Conservation (phyloP, 2,329 filamentous ascomycete genomes). For the Diplocarpon mali region DNA sequence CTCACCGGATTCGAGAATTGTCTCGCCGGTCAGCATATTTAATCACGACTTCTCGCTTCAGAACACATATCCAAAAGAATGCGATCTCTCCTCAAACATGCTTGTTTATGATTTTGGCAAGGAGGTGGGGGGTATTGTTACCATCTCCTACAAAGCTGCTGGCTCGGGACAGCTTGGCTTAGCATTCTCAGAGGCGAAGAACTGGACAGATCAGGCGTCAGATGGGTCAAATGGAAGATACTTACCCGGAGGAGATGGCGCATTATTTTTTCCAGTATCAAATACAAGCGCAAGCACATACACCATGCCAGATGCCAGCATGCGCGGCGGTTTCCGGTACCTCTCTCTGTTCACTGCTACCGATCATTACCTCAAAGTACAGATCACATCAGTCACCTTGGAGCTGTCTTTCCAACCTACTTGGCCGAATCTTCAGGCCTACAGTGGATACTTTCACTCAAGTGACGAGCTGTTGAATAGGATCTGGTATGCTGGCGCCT, state of each 20-base stretch:
- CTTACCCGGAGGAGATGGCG: constrained; percentile 33
- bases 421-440: constrained; percentile 34
- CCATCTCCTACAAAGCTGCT: constrained; percentile 36
- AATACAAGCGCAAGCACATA: constrained; percentile 28
- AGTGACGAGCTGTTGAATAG: constrained; percentile 39
- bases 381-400: constrained; percentile 26
- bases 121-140: constrained; percentile 45
- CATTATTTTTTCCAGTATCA: constrained; percentile 34
- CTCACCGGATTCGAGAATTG: constrained; percentile 39
- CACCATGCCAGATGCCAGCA: constrained; percentile 32
- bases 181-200: constrained; percentile 36
- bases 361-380: constrained; percentile 16
- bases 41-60: constrained; percentile 25
- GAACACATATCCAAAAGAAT: constrained; percentile 12
- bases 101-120: constrained; percentile 47
- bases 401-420: constrained; percentile 32
- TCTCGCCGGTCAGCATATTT: constrained; percentile 37
- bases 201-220: constrained; percentile 34
- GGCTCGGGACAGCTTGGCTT: constrained; percentile 32
- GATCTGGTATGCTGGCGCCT: constrained; percentile 40
- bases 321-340: constrained; percentile 43
- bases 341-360: constrained; percentile 36
- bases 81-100: constrained; percentile 30
- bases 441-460: constrained; percentile 43
- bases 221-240: constrained; percentile 37